Base-by-base conservation (phyloP, 2,329 filamentous ascomycete genomes). In the Penicillium sp. region DNA sequence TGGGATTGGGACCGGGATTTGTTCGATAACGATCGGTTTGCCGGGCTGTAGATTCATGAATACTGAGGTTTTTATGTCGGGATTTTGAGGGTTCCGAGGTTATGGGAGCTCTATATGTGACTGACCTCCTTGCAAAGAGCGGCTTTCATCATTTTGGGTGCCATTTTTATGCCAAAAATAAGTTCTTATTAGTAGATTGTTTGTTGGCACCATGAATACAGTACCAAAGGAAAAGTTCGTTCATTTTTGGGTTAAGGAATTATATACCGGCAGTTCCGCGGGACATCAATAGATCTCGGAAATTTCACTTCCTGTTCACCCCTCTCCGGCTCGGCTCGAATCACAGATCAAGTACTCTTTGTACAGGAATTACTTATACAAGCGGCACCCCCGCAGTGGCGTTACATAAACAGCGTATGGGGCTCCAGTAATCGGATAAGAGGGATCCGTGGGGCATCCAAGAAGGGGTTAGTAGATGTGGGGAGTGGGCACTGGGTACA, bases 1-100 rank as follows among this genome's bases (percentile, higher is more conserved):
- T 4, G 78, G 77, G 27, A 68, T 66, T 4, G 80, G 79, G 33
- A 81, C 72, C 9, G 77, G 74, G 27, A 82, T 67, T 41, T 76
- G 68, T 53, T 81, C 80, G 54, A 80, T 72, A 35, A 74, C 67
- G 11, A 76, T 43, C 24, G 59, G 56, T 31, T 52, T 10, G 35
- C 53, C 52, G 2, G 37, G 37, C 52, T 56, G 13, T 48, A 13
- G 2, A 22, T 5, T n/a, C 8, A 35, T 21, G 33, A 26, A 8
- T 26, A 26, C 8, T 19, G 37, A 35, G 33, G 35, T n/a, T 14
- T 24, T n/a, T 14, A 16, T 2, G 19, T 44, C 53, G n/a, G 27
- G 26, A 2, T 14, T 54, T 48, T 1, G 48, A 5, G 24, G 24
- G 6, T 24, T 4, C 24, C 24, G 4, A 16, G 33, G 21, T 2